Conservation (phyloP, 2,329 filamentous ascomycete species). For the Pseudocercospora musae region DNA sequence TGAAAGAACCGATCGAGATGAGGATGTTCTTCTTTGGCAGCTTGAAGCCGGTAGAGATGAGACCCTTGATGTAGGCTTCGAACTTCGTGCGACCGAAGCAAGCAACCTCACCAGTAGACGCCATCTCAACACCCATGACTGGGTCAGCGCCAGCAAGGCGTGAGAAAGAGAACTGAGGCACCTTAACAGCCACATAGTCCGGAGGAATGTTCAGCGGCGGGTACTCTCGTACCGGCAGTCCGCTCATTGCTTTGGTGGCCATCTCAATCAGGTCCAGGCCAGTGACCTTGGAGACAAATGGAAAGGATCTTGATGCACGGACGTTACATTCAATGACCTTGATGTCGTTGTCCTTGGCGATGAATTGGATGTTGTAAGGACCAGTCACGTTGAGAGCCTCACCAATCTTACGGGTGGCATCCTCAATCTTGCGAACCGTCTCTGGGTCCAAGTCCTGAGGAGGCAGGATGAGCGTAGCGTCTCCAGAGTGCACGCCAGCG, state of each 20-base stretch:
- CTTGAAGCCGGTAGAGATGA: slow-evolving; percentile 94
- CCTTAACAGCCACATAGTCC: slow-evolving; percentile 92
- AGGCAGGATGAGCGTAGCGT: slow-evolving; percentile 90
- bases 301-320: slow-evolving; percentile 91
- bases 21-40: slow-evolving; percentile 94
- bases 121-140: slow-evolving; percentile 97
- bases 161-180: slow-evolving; percentile 98
- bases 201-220: slow-evolving; percentile 71
- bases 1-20: slow-evolving; percentile 92
- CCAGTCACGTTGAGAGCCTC: slow-evolving; percentile 92
- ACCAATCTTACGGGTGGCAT: slow-evolving; percentile 93
- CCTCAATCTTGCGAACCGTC: slow-evolving; percentile 86
- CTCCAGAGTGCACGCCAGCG: slow-evolving; percentile 95
- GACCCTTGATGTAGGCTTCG: slow-evolving; percentile 93
- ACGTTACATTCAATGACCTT: slow-evolving; percentile 99
- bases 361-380: slow-evolving; percentile 98
- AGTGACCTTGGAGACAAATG: slow-evolving; percentile 98
- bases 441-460: slow-evolving; percentile 88
- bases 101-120: slow-evolving; percentile 95
- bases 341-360: slow-evolving; percentile 98
- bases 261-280: slow-evolving; percentile 96
- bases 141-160: slow-evolving; percentile 93
- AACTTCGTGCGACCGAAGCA: slow-evolving; percentile 95
- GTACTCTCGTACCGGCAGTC: slow-evolving; percentile 76
- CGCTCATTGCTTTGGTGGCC: slow-evolving; percentile 96